phyloP scores from a whole-genome alignment of 495 filamentous ascomycete genomes.

The Massariosphaeria phaeospora region DNA sequence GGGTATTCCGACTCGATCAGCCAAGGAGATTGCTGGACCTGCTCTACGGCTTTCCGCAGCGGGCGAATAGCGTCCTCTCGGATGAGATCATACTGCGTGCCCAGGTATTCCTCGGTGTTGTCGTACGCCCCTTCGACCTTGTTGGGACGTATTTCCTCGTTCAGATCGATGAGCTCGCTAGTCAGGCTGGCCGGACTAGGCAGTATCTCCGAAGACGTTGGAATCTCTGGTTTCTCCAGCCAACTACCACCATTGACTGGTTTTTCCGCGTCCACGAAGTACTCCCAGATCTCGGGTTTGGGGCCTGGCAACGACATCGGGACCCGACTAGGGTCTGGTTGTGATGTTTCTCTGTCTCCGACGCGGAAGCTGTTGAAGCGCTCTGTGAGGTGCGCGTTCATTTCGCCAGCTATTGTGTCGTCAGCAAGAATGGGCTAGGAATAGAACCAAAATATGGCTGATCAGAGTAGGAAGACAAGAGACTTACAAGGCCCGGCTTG shows the following conservation, averaged over 20 bases:
- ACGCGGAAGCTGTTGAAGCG: background rate
- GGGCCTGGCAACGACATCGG: background rate
- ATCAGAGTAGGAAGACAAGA: background rate
- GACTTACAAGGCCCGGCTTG: background rate
- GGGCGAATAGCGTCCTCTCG: constrained; percentile 44
- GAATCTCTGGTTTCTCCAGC: constrained; percentile 36
- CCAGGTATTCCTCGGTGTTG: constrained; percentile 38
- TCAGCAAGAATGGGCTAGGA: background rate
- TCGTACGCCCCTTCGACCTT: constrained; percentile 40
- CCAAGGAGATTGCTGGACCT: constrained; percentile 32
- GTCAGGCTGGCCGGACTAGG: background rate
- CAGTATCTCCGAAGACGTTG: constrained; percentile 34
- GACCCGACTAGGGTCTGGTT: background rate
- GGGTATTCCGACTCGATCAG: constrained; percentile 31
- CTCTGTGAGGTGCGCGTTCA: constrained; percentile 16
- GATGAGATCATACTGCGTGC: constrained; percentile 42
- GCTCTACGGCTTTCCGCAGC: constrained; percentile 39
- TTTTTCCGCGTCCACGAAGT: constrained; percentile 27
- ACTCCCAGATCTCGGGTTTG: constrained; percentile 28
- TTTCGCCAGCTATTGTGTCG: background rate
- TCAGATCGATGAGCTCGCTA: constrained; percentile 14
- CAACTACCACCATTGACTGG: constrained; percentile 30
- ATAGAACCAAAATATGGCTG: no score
- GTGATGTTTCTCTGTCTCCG: background rate
- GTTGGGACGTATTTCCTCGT: constrained; percentile 34